Conservation (phyloP, 495 filamentous ascomycete genomes). For the Aspergillus nidulans region DNA sequence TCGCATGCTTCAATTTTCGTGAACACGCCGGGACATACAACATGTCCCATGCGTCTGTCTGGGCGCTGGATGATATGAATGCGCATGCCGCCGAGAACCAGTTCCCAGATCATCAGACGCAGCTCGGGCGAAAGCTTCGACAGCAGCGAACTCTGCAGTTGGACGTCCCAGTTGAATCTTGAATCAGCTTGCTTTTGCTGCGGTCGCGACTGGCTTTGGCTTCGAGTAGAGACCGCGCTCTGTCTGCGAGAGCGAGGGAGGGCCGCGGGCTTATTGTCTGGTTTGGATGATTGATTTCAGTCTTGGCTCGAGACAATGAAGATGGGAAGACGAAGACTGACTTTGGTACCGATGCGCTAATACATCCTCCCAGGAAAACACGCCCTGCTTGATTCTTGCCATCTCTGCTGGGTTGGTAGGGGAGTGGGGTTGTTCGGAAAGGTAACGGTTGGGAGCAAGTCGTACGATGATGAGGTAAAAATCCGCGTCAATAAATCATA, state of each 20-base stretch:
- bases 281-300: neutral
- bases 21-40: slow-evolving; percentile 27
- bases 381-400: slow-evolving; percentile 38
- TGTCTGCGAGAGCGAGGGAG: slow-evolving; percentile 21
- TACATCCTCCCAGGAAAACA: slow-evolving; percentile 48
- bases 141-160: slow-evolving; percentile 34
- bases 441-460: neutral
- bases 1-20: slow-evolving; percentile 24
- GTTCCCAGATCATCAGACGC: slow-evolving; percentile 44
- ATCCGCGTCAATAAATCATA: slow-evolving; percentile 12
- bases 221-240: neutral
- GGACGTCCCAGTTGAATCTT: slow-evolving; percentile 12
- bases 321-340: slow-evolving; percentile 9
- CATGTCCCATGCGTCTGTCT: slow-evolving; percentile 31
- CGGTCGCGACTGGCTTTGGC: slow-evolving; percentile 1
- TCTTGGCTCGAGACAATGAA: neutral
- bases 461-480: neutral
- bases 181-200: slow-evolving; percentile 14
- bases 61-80: slow-evolving; percentile 42
- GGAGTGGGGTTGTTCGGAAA: neutral
- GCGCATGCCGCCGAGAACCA: slow-evolving; percentile 28
- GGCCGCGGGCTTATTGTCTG: slow-evolving; percentile 38
- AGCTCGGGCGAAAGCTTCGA: slow-evolving; percentile 41
- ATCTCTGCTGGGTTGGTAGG: slow-evolving; percentile 15
- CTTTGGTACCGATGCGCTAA: slow-evolving; percentile 44